Percentiles rank a stretch among this genome's conserved stretches.
phyloP scores from a whole-genome alignment of 2,329 filamentous ascomycete genomes.

The Dendrostoma leiphaemia region DNA sequence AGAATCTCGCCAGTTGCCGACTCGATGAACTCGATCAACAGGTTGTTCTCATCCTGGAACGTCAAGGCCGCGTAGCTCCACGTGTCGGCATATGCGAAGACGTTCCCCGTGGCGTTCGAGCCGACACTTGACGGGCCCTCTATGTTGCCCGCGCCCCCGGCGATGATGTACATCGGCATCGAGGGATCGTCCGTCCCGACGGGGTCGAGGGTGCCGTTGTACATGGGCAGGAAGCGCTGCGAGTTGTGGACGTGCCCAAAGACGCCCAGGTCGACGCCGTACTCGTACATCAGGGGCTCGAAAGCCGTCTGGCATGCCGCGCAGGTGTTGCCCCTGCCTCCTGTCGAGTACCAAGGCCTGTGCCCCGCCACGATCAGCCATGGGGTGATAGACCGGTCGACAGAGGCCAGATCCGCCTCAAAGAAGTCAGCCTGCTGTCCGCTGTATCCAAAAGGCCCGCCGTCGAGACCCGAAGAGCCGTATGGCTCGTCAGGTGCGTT shows the following conservation, averaged over 20 bases:
- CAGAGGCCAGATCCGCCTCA: constrained; percentile 51
- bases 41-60: constrained; percentile 41
- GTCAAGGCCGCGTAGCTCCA: constrained; percentile 50
- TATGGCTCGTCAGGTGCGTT: constrained; percentile 43
- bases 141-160: constrained; percentile 55
- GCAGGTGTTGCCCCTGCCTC: constrained; percentile 32
- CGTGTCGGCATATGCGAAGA: constrained; percentile 49
- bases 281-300: constrained; percentile 51
- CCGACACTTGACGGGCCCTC: constrained; percentile 47
- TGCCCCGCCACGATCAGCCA: constrained; percentile 48
- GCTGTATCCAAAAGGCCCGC: constrained; percentile 47
- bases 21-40: constrained; percentile 50
- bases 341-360: constrained; percentile 46
- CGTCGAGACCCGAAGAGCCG: constrained; percentile 39
- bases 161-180: constrained; percentile 53
- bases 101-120: constrained; percentile 39
- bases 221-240: constrained; percentile 47
- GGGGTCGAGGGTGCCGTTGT: constrained; percentile 34
- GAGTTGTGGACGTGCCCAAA: constrained; percentile 60
- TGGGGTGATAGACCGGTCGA: constrained; percentile 54
- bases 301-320: constrained; percentile 49
- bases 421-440: constrained; percentile 54
- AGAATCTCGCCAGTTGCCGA: constrained; percentile 46
- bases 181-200: constrained; percentile 36
- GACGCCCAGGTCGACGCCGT: constrained; percentile 55